A percentile compares a stretch with the other conserved stretches of the same genome.
Evolutionary conservation across 1,139 yeast species (phyloP).

Genomic region (Fermentozyma sake): DNA sequence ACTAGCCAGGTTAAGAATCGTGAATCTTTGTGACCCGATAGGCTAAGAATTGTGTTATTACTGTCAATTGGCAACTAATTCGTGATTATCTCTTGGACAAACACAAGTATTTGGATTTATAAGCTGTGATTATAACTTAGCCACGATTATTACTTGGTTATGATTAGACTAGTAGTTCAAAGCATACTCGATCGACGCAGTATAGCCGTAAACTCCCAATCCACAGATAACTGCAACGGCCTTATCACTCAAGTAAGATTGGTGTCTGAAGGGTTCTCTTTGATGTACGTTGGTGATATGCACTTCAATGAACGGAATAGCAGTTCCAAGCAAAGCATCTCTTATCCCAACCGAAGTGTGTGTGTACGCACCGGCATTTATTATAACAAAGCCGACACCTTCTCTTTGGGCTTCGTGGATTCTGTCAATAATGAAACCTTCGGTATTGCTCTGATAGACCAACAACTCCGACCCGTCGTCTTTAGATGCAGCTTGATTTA

Average conservation of each 20-base stretch:
- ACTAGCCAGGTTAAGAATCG: too few species aligned
- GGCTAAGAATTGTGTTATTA: too few species aligned
- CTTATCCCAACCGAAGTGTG: slow-evolving; percentile 48
- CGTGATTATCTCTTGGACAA: too few species aligned
- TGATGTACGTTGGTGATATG: slow-evolving; percentile 49
- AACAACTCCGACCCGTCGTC: slow-evolving; percentile 27
- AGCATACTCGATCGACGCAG: slow-evolving; percentile 46
- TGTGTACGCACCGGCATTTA: slow-evolving; percentile 50
- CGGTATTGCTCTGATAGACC: slow-evolving; percentile 40
- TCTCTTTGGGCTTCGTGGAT: slow-evolving; percentile 42
- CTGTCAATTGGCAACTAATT: too few species aligned
- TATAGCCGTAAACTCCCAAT: slow-evolving; percentile 46
- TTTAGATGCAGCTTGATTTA: slow-evolving; percentile 31
- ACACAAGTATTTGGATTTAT: too few species aligned
- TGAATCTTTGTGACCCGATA: too few species aligned
- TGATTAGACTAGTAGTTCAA: slow-evolving; percentile 26
- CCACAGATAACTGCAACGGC: slow-evolving; percentile 48
- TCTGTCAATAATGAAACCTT: slow-evolving; percentile 44
- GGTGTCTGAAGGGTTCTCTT: slow-evolving; percentile 48
- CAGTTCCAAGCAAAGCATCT: slow-evolving; percentile 45
- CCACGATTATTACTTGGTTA: too few species aligned
- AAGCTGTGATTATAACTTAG: too few species aligned
- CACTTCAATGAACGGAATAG: slow-evolving; percentile 45
- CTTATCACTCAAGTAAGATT: slow-evolving; percentile 43
- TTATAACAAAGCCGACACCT: slow-evolving; percentile 37